Evolutionary conservation across 2,329 filamentous ascomycete species (phyloP).

Genomic region (Blastomyces emzantsi): DNA sequence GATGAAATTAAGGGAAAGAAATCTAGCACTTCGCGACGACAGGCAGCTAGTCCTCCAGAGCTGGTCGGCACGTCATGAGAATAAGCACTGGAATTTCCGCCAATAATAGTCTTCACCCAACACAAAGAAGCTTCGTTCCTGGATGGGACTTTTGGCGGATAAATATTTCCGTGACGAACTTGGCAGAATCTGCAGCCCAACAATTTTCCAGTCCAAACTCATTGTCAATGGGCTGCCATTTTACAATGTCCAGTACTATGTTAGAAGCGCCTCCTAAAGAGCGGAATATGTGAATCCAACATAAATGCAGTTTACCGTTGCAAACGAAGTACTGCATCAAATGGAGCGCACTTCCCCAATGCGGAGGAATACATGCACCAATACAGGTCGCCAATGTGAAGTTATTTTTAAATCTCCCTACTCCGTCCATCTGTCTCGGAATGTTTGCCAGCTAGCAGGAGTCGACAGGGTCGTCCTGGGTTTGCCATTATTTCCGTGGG

Average conservation of each 20-base stretch:
- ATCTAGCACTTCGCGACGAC: too few species aligned
- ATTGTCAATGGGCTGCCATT: background rate
- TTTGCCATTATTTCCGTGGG: too few species aligned
- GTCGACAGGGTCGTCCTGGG: background rate
- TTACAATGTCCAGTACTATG: too few species aligned
- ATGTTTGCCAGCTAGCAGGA: background rate
- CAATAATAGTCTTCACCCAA: background rate
- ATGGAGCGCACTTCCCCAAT: background rate
- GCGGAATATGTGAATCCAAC: background rate
- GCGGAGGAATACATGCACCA: background rate
- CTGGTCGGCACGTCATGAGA: background rate
- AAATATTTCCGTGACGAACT: background rate
- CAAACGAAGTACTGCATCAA: background rate
- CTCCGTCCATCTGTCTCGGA: background rate
- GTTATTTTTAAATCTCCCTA: background rate
- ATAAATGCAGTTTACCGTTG: background rate
- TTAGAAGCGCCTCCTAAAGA: background rate
- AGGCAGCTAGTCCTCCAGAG: too few species aligned
- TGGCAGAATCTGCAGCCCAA: background rate
- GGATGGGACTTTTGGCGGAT: background rate
- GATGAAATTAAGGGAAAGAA: background rate
- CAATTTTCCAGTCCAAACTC: background rate
- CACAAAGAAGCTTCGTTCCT: too few species aligned
- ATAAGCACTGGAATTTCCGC: background rate
- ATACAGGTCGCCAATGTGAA: background rate